A percentile compares a stretch with the other conserved stretches of the same genome.
These are phyloP conservation scores for Sanghuangporus weigelae DNA, from an alignment of 1,284 basidiomycete genomes.

Conservation along the genomic window DNA sequence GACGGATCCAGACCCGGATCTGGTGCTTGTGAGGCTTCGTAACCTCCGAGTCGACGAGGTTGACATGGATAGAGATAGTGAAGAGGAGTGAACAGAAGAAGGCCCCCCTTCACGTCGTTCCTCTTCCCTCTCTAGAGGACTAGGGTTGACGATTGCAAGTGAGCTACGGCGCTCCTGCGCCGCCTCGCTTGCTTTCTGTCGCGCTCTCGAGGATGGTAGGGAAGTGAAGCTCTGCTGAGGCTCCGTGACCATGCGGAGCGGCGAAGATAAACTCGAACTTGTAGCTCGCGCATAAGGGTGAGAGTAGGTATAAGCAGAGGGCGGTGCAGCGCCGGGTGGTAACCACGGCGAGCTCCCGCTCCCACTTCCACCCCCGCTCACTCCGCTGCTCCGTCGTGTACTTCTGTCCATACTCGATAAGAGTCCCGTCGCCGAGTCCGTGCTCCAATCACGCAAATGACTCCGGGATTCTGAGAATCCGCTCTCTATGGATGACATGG, in stretches of 20 bases:
- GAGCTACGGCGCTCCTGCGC: constrained; percentile 6
- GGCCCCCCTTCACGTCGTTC: background rate
- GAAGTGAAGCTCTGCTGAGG: background rate
- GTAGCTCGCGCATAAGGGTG: background rate
- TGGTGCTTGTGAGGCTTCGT: background rate
- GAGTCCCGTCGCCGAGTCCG: constrained; percentile 6
- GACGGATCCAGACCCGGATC: background rate
- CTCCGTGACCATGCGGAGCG: constrained; percentile 8
- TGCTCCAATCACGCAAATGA: constrained; percentile 9
- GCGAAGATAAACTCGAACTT: background rate
- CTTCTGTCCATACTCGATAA: background rate
- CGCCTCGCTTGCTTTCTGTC: background rate
- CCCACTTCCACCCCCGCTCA: background rate
- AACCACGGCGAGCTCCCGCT: background rate
- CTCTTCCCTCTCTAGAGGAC: background rate
- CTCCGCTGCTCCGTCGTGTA: background rate
- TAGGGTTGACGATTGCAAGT: background rate
- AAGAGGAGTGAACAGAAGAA: background rate
- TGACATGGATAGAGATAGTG: background rate
- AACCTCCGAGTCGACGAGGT: constrained; percentile 9
- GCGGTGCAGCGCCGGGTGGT: constrained; percentile 8
- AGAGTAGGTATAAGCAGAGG: background rate
- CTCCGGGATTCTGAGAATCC: background rate
- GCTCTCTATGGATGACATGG: constrained; percentile 7
- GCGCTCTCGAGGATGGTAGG: background rate